phyloP scores from a whole-genome alignment of 352 stramenopile genomes.

The Pythium vanterpoolii region DNA sequence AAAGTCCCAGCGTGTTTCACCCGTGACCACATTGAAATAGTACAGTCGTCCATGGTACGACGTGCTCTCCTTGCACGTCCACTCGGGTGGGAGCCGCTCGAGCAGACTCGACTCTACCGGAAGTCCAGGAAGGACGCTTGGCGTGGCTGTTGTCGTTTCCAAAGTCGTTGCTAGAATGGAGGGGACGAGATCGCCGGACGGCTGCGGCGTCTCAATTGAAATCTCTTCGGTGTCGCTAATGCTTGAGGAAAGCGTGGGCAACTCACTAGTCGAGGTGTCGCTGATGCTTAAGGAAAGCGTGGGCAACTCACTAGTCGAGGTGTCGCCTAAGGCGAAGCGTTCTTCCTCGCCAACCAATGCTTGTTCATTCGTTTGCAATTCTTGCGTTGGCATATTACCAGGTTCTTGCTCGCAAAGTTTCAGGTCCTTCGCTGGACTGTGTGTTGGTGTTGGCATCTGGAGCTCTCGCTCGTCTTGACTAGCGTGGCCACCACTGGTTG shows the following conservation, averaged over 20 bases:
- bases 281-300: not conserved
- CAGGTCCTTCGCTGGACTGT: no score
- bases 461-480: no score
- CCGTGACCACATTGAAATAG: constrained; percentile 62
- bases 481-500: no score
- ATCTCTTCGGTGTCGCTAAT: not conserved
- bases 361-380: not conserved
- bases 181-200: no score
- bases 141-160: not conserved
- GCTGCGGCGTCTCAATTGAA: not conserved
- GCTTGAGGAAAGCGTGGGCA: not conserved
- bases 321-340: not conserved
- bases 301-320: not conserved
- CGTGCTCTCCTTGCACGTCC: constrained; percentile 65
- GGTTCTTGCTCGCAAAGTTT: not conserved
- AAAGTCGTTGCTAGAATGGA: not conserved
- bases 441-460: no score
- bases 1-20: constrained; percentile 63
- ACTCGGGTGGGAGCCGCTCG: constrained; percentile 25
- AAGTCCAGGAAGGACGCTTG: not conserved
- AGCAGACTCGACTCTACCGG: not conserved
- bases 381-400: not conserved
- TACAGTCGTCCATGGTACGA: constrained; percentile 48
- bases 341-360: not conserved
- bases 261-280: not conserved